phyloP scores from a whole-genome alignment of 2,329 filamentous ascomycete genomes.

The Neonectria punicea region DNA sequence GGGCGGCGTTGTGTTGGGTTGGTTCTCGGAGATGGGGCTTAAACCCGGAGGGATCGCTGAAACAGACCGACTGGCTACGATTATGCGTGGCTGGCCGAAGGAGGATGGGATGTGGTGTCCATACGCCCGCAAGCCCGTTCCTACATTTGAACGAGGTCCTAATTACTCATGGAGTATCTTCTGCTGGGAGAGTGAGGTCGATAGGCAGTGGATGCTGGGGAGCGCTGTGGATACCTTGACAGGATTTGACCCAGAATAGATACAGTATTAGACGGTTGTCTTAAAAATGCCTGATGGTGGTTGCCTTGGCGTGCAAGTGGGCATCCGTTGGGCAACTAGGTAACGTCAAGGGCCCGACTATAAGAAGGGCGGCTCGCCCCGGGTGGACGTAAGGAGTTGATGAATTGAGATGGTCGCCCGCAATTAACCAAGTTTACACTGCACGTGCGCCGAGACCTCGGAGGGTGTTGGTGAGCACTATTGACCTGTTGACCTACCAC shows the following conservation, averaged over 20 bases:
- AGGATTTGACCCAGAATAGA: conserved; percentile 10
- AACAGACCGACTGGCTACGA: not conserved
- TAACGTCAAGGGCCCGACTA: not conserved
- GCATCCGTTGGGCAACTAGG: not conserved
- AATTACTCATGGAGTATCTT: not conserved
- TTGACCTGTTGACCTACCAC: not conserved
- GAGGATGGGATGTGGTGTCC: not conserved
- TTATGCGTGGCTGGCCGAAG: not conserved
- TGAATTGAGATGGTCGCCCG: conserved; percentile 3
- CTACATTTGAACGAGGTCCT: not conserved
- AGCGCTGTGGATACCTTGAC: not conserved
- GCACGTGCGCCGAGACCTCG: not conserved
- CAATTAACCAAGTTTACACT: not conserved
- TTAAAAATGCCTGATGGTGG: not conserved
- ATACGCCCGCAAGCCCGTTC: not conserved
- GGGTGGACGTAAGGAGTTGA: not conserved
- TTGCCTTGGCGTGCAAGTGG: conserved; percentile 9
- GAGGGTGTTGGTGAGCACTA: not conserved
- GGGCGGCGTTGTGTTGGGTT: not conserved
- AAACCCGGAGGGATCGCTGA: not conserved
- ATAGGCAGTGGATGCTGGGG: not conserved
- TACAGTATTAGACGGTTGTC: not conserved
- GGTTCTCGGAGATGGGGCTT: not conserved
- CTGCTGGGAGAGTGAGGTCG: not conserved
- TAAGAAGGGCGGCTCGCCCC: conserved; percentile 12